Base-by-base conservation (phyloP, 345 rosid genomes). In the Mercurialis annua region DNA sequence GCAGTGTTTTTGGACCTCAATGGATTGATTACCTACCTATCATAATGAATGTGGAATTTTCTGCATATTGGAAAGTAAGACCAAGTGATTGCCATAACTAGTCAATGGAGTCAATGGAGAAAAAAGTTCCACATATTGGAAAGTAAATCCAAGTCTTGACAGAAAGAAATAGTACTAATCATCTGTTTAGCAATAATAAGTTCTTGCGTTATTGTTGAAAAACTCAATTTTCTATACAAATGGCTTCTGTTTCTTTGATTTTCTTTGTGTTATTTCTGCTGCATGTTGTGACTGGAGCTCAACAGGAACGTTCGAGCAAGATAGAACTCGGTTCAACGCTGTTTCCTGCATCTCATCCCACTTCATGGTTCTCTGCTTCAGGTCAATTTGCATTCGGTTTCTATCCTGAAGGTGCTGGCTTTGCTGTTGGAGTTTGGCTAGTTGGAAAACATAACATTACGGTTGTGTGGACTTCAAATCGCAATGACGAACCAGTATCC, bases 381-480 rank as follows among this genome's bases (percentile, higher is more conserved):
- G 66, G 66, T 24, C 36, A 3, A 3, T 62, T 43, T 27, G 66
- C 66, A 1, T 62, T 62, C 27, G 66, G 66, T 24, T 62, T 62
- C 24, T 62, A 62, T 30, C 33, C 42, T 6, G 20, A 44, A 40
- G 51, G 51, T 15, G 10, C 20, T 5, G 66, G 52, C 21, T 62
- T 9, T 62, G 66, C 66, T 14, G 52, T 62, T 44, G 66, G 66
- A 18, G 29, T 62, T 44, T 44, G 52, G 52, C 36, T 62, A 14
- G 42, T 3, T 34, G 62, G 44, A 17, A 33, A 33, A 29, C 20
- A 15, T 38, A 5, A 46, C 6, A 62, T 3, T 8, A 62, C 36
- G 26, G 36, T 62, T 44, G 52, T 62, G 4, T 44, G 66, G 66
- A 62, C 66, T 26, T 51, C 53, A 4, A 62, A 62, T 16, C 66